Conservation (phyloP, 441 rosid genomes). For the Erodium moschatum region DNA sequence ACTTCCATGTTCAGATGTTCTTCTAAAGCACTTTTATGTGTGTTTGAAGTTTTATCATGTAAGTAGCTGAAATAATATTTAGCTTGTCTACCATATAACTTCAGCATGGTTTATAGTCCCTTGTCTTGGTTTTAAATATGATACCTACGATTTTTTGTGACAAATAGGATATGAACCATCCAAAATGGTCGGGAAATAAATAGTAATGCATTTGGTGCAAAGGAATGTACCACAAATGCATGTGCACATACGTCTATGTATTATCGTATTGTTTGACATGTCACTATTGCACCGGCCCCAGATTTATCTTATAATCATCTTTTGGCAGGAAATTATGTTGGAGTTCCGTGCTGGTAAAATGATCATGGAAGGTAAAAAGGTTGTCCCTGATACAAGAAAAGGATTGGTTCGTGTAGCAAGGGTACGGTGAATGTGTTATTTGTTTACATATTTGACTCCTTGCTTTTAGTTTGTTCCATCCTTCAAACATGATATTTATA, state of each 20-base stretch:
- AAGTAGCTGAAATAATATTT: not conserved
- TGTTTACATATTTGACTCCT: not conserved
- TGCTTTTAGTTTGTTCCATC: not conserved
- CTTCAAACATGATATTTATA: slow-evolving; percentile 3
- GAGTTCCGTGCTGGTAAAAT: slow-evolving; percentile 99
- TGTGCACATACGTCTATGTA: not conserved
- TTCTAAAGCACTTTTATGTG: not conserved
- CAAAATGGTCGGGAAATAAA: not conserved
- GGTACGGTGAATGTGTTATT: slow-evolving; percentile 32
- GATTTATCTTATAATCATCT: not conserved
- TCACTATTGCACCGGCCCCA: not conserved
- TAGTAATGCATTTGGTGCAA: not conserved
- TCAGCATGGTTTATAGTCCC: not conserved
- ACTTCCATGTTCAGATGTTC: not conserved
- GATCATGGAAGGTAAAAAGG: slow-evolving; percentile 64
- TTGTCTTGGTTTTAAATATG: not conserved
- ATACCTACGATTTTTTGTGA: not conserved
- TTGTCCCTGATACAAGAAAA: slow-evolving; percentile 76
- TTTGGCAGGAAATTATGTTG: slow-evolving; percentile 55
- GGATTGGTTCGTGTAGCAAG: slow-evolving; percentile 77
- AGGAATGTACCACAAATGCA: not conserved
- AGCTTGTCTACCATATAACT: not conserved
- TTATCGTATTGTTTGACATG: not conserved
- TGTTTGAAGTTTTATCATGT: not conserved
- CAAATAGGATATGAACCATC: not conserved